Percentiles rank a stretch among this genome's conserved stretches.
Evolutionary conservation across 495 filamentous ascomycete genomes (phyloP).

Genomic region (Penicillium verhagenii): DNA sequence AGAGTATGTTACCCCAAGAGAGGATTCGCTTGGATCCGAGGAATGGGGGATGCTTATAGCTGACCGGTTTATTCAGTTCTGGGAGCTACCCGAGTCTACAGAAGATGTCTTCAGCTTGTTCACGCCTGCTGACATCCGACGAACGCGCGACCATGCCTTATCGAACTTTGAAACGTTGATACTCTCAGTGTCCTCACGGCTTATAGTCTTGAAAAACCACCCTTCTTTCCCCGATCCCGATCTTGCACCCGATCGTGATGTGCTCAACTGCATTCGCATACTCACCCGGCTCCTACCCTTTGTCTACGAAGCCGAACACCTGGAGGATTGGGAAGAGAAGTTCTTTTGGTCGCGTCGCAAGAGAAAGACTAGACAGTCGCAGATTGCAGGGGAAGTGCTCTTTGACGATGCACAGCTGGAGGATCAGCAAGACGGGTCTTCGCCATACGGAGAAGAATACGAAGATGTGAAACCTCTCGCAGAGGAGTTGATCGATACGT

Average conservation of each 20-base stretch:
- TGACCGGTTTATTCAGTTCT: conserved; percentile 64
- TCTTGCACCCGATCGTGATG: conserved; percentile 83
- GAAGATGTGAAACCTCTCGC: conserved; percentile 86
- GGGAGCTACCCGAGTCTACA: conserved; percentile 93
- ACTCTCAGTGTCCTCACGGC: conserved; percentile 73
- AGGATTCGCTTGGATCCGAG: neutral
- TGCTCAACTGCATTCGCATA: conserved; percentile 89
- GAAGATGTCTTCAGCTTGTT: conserved; percentile 98
- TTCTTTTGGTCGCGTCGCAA: conserved; percentile 87
- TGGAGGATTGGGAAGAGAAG: conserved; percentile 84
- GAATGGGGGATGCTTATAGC: neutral
- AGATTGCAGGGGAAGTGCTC: conserved; percentile 67
- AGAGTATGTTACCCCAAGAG: conserved; percentile 55
- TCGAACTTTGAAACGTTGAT: conserved; percentile 92
- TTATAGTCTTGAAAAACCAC: conserved; percentile 80
- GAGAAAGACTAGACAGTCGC: conserved; percentile 54
- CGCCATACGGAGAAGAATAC: conserved; percentile 56
- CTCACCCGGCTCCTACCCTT: conserved; percentile 90
- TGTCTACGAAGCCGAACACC: conserved; percentile 84
- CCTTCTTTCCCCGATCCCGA: conserved; percentile 88
- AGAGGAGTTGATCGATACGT: conserved; percentile 89
- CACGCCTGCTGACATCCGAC: conserved; percentile 87
- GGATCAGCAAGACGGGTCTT: conserved; percentile 43
- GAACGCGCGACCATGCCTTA: conserved; percentile 80
- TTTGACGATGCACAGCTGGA: conserved; percentile 73